Conservation (phyloP, 2,329 filamentous ascomycete species). For the Fusarium sp. region DNA sequence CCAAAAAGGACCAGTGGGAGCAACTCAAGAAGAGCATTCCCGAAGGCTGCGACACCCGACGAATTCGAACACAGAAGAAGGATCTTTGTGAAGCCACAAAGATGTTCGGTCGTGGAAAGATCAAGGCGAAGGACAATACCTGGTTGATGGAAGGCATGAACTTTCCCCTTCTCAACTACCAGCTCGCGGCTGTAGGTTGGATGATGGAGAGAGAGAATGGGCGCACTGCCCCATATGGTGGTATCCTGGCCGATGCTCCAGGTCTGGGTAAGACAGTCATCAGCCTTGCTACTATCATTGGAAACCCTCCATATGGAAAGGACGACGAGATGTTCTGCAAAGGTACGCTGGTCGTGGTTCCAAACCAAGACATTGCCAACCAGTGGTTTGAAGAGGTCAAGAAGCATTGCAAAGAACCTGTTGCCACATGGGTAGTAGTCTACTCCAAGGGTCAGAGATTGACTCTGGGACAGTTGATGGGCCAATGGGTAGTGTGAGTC, state of each 20-base stretch:
- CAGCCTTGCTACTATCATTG: constrained; percentile 77
- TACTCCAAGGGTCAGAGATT: constrained; percentile 20
- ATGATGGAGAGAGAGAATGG: constrained; percentile 64
- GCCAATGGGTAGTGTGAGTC: constrained; percentile 24
- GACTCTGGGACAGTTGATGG: rapidly evolving
- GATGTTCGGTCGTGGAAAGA: constrained; percentile 36
- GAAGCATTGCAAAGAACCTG: constrained; percentile 34
- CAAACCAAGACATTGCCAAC: constrained; percentile 26
- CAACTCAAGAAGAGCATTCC: constrained; percentile 30
- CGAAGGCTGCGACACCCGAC: constrained; percentile 15
- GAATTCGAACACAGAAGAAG: constrained; percentile 7
- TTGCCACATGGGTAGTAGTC: neutral
- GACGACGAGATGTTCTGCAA: constrained; percentile 51
- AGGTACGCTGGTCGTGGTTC: constrained; percentile 50
- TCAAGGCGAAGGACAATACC: constrained; percentile 1
- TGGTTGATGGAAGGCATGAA: constrained; percentile 39
- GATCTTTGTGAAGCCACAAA: constrained; percentile 31
- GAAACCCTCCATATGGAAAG: constrained; percentile 59
- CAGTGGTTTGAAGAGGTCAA: constrained; percentile 49
- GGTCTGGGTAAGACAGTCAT: constrained; percentile 78
- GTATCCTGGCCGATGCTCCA: constrained; percentile 71
- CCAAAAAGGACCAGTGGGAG: neutral
- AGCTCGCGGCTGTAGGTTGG: constrained; percentile 63
- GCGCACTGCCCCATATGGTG: constrained; percentile 61
- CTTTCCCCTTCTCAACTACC: constrained; percentile 56